Conservation (phyloP, 2,329 filamentous ascomycete species). For the Penicillium sclerotigenum region DNA sequence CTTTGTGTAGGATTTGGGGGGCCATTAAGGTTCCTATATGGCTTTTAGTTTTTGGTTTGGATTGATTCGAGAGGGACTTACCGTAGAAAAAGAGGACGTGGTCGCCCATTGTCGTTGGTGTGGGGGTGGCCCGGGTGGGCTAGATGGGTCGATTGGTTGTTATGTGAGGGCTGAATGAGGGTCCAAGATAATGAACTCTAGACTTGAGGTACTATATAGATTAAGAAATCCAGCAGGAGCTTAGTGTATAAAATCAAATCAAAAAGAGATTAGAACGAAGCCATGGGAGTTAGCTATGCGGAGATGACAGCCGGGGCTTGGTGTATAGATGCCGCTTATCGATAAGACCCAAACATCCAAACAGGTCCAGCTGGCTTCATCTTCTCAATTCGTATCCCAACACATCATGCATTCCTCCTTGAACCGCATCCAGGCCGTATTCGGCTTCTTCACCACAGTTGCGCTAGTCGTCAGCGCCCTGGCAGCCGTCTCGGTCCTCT, state of each 20-base stretch:
- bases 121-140: background rate
- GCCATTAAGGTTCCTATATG: slow-evolving; percentile 66
- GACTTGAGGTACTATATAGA: background rate
- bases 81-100: slow-evolving; percentile 65
- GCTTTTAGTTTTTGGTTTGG: background rate
- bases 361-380: slow-evolving; percentile 32
- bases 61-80: slow-evolving; percentile 21
- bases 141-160: background rate
- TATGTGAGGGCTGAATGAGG: background rate
- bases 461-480: slow-evolving; percentile 75
- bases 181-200: background rate
- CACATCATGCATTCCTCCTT: slow-evolving; percentile 78
- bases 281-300: background rate
- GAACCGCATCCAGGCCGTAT: slow-evolving; percentile 83
- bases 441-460: slow-evolving; percentile 97
- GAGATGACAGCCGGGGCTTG: background rate
- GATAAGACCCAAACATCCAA: slow-evolving; percentile 25
- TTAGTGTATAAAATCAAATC: background rate
- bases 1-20: slow-evolving; percentile 79
- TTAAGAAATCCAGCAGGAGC: background rate
- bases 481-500: slow-evolving; percentile 75
- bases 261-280: background rate
- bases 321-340: slow-evolving; percentile 11
- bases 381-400: slow-evolving; percentile 6
- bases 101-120: slow-evolving; percentile 42